Evolutionary conservation across 257 asterid genomes (phyloP).

Genomic region (Nicotiana otophora): DNA sequence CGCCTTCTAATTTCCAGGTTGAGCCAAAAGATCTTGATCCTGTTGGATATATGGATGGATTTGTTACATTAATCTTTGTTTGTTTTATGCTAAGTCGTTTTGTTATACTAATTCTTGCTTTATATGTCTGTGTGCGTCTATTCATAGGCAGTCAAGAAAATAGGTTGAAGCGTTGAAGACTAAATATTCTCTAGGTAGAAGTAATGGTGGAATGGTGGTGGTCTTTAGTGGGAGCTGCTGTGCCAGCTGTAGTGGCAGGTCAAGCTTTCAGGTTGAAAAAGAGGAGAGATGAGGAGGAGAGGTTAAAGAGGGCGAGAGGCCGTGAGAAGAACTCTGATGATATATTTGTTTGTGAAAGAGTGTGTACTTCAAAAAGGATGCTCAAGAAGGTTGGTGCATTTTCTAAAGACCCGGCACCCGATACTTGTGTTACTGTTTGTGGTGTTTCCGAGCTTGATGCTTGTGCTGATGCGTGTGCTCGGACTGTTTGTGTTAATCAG

Average conservation of each 20-base stretch:
- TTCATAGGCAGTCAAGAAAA: background rate
- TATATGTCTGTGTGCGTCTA: background rate
- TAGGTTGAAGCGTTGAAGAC: background rate
- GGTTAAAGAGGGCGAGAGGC: slow-evolving; percentile 66
- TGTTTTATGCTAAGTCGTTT: background rate
- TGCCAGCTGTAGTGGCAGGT: slow-evolving; percentile 76
- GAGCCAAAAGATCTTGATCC: background rate
- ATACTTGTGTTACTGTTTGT: slow-evolving; percentile 88
- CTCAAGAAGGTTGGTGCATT: slow-evolving; percentile 89
- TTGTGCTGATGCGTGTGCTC: slow-evolving; percentile 94
- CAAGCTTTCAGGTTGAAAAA: slow-evolving; percentile 78
- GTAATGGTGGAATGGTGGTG: slow-evolving; percentile 94
- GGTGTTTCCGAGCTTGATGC: slow-evolving; percentile 97
- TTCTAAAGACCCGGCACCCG: slow-evolving; percentile 92
- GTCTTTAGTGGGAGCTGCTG: slow-evolving; percentile 79
- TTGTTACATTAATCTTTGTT: background rate
- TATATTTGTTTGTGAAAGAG: slow-evolving; percentile 87
- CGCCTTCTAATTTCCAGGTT: background rate
- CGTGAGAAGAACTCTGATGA: slow-evolving; percentile 86
- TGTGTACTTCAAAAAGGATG: slow-evolving; percentile 94
- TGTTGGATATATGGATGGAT: background rate
- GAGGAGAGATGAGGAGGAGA: slow-evolving; percentile 67
- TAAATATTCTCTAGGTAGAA: background rate
- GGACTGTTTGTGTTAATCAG: slow-evolving; percentile 85
- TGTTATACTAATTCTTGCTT: background rate